A percentile compares a stretch with the other conserved stretches of the same genome.
These are phyloP conservation scores for Symbiodinium natans DNA, from an alignment of 73 alveolate species.

Conservation along the genomic window DNA sequence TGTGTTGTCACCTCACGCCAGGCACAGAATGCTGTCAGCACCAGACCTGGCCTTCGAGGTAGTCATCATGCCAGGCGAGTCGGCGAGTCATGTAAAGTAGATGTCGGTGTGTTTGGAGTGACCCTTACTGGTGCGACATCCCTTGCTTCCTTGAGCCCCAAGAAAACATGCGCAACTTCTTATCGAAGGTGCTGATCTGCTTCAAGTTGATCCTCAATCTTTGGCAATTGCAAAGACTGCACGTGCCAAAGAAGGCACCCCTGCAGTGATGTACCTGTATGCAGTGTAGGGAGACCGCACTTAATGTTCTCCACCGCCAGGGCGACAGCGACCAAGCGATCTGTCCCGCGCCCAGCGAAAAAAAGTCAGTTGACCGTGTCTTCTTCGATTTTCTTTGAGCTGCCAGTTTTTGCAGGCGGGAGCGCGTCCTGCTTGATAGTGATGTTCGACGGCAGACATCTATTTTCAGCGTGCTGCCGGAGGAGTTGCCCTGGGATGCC, in stretches of 20 bases:
- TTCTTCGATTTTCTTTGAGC: neutral
- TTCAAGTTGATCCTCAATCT: slow-evolving; percentile 72
- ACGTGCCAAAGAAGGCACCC: neutral
- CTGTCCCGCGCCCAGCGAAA: neutral
- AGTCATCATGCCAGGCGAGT: slow-evolving; percentile 26
- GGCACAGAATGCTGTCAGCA: slow-evolving; percentile 62
- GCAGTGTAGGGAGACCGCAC: neutral
- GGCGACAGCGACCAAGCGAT: slow-evolving; percentile 24
- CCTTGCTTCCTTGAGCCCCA: too few relatives aligned
- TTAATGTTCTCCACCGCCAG: neutral
- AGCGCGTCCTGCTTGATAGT: slow-evolving; percentile 11
- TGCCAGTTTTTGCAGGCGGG: neutral
- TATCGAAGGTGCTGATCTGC: slow-evolving; percentile 65
- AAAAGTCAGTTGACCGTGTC: neutral
- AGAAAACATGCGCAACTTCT: too few relatives aligned
- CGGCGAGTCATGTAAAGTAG: neutral
- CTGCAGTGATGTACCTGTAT: too few relatives aligned
- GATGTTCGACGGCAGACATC: slow-evolving; percentile 7
- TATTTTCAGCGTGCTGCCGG: neutral
- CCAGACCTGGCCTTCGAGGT: slow-evolving; percentile 66
- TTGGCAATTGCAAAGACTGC: slow-evolving; percentile 88
- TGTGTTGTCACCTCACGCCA: neutral
- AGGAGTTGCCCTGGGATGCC: neutral
- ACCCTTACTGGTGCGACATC: too few relatives aligned
- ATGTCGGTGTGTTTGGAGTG: too few relatives aligned